Evolutionary conservation across 2,329 filamentous ascomycete genomes (phyloP).

Genomic region (Pyricularia pennisetigena): DNA sequence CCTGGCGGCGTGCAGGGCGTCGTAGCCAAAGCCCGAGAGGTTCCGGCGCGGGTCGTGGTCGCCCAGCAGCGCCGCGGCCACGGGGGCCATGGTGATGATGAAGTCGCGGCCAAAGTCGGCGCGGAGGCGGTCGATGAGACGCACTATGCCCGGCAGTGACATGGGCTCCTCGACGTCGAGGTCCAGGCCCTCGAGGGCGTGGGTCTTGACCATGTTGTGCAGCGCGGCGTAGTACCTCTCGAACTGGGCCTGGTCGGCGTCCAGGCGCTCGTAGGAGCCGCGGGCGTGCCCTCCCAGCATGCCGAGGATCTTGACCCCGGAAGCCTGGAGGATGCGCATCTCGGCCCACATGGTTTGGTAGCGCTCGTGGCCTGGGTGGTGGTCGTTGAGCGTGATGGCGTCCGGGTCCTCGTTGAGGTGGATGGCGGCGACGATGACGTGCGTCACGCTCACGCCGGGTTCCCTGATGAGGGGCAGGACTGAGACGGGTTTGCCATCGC

Average conservation of each 20-base stretch:
- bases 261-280: conserved; percentile 53
- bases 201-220: conserved; percentile 45
- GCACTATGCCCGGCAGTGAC: conserved; percentile 51
- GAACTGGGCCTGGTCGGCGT: conserved; percentile 38
- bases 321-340: conserved; percentile 55
- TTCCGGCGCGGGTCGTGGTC: conserved; percentile 45
- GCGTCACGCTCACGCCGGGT: conserved; percentile 40
- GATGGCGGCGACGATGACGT: conserved; percentile 69
- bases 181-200: conserved; percentile 55
- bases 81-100: conserved; percentile 68
- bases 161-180: conserved; percentile 68
- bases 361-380: conserved; percentile 50
- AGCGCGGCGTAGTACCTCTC: conserved; percentile 62
- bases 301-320: conserved; percentile 64
- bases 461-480: conserved; percentile 29
- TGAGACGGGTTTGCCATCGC: conserved; percentile 23
- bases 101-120: conserved; percentile 57
- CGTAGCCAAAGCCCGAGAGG: conserved; percentile 68
- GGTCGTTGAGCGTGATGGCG: conserved; percentile 65
- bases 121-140: conserved; percentile 54
- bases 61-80: conserved; percentile 60
- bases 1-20: conserved; percentile 54
- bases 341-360: conserved; percentile 63
- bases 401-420: conserved; percentile 61
- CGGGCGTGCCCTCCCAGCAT: conserved; percentile 74